Percentiles rank a stretch among this genome's conserved stretches.
Conservation (phyloP, 1,284 basidiomycete genomes). For the Filobasidium uniguttulatum region DNA sequence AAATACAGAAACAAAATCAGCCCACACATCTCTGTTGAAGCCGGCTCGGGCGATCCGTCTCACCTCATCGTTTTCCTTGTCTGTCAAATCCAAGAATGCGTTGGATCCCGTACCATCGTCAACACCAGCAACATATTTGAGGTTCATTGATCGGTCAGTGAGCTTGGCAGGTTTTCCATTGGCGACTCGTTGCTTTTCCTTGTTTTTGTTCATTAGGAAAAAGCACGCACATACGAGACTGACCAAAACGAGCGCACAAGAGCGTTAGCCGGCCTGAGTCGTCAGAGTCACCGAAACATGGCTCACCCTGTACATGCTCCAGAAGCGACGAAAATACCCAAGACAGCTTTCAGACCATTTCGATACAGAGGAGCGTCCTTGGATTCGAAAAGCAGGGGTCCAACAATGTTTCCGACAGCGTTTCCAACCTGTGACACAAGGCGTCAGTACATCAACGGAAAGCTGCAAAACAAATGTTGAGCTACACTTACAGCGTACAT, state of each 20-base stretch:
- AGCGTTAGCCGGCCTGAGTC: no score
- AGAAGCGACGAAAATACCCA: conserved; percentile 33
- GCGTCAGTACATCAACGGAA: conserved; percentile 1
- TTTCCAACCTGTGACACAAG: conserved; percentile 14
- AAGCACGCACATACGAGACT: conserved; percentile 25
- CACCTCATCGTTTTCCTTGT: conserved; percentile 22
- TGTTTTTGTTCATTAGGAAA: conserved; percentile 26
- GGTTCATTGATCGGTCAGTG: conserved; percentile 33
- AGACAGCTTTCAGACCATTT: conserved; percentile 27
- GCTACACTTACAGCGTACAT: conserved; percentile 16
- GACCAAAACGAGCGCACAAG: conserved; percentile 12
- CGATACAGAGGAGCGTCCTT: conserved; percentile 31
- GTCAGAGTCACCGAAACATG: no score
- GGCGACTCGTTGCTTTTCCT: conserved; percentile 29
- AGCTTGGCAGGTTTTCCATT: conserved; percentile 30
- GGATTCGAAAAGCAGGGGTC: conserved; percentile 29
- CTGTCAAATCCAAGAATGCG: conserved; percentile 26
- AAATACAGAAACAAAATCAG: neutral
- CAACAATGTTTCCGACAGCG: conserved; percentile 26
- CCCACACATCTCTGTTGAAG: neutral
- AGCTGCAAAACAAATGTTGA: neutral
- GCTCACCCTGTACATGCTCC: no score
- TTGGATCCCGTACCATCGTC: conserved; percentile 17
- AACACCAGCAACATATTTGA: no score
- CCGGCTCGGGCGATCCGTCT: neutral